phyloP scores from a whole-genome alignment of 768 basidiomycete species.

The Mycena vitilis region DNA sequence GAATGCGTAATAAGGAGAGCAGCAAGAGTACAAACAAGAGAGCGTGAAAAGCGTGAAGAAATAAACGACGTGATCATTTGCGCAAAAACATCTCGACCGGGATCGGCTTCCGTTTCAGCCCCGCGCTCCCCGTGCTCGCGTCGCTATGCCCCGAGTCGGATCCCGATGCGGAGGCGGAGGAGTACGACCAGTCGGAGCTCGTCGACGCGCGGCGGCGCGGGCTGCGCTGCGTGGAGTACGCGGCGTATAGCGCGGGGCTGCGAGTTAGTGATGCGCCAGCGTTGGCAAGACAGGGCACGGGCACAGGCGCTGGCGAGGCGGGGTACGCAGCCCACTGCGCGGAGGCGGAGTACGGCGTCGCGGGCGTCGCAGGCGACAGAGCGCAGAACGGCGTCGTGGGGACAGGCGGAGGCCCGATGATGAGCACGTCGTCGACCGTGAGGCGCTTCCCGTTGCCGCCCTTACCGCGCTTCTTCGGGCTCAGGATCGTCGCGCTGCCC shows the following conservation, averaged over 20 bases:
- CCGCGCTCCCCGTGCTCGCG: neutral
- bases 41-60: no score
- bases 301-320: constrained; percentile 8
- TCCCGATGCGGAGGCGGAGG: neutral
- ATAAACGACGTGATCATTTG: neutral
- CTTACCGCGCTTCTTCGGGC: constrained; percentile 3
- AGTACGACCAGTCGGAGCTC: neutral
- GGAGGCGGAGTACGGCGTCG: neutral
- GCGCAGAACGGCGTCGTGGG: neutral
- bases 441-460: constrained; percentile 11
- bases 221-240: constrained; percentile 14
- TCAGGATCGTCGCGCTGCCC: neutral
- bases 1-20: no score
- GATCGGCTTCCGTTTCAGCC: constrained; percentile 13
- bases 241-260: constrained; percentile 9
- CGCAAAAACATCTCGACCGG: constrained; percentile 11
- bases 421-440: constrained; percentile 25
- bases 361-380: neutral
- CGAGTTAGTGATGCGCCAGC: neutral
- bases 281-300: neutral
- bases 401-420: constrained; percentile 8
- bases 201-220: constrained; percentile 5
- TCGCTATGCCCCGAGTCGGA: constrained; percentile 14
- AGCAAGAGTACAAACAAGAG: no score
- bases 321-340: neutral